Percentiles rank a stretch among this genome's conserved stretches.
Conservation (phyloP, 306 rosid genomes). For the Oxytropis ochrocephala region DNA sequence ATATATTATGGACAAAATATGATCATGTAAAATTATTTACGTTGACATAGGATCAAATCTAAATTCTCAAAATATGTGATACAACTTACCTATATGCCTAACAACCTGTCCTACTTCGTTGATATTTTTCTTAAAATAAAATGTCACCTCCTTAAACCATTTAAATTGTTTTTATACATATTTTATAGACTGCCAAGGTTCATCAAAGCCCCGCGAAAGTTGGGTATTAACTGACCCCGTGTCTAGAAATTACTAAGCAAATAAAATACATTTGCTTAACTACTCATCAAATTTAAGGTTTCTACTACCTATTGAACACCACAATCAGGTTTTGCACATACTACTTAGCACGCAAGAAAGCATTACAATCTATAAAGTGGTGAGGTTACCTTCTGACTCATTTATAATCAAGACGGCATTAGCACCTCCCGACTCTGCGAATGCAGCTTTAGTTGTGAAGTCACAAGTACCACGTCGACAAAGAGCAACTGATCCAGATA, state of each 20-base stretch:
- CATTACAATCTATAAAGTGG: neutral
- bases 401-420: slow-evolving; percentile 55
- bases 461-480: slow-evolving; percentile 79
- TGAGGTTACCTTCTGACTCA: slow-evolving; percentile 50
- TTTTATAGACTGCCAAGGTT: neutral
- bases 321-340: neutral
- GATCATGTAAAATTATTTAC: neutral
- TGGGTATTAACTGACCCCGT: neutral
- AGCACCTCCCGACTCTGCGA: slow-evolving; percentile 73
- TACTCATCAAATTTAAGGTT: neutral
- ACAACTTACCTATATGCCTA: neutral
- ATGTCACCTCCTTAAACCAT: neutral
- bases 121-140: too few relatives aligned
- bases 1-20: neutral
- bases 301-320: neutral
- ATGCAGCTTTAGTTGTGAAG: slow-evolving; percentile 59
- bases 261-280: neutral
- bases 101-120: neutral
- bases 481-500: slow-evolving; percentile 66
- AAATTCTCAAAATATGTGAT: neutral
- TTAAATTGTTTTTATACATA: neutral
- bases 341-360: neutral
- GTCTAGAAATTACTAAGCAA: neutral
- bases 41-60: neutral
- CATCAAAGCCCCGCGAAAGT: neutral